phyloP scores from a whole-genome alignment of 257 asterid genomes.

The Solanum chilense region DNA sequence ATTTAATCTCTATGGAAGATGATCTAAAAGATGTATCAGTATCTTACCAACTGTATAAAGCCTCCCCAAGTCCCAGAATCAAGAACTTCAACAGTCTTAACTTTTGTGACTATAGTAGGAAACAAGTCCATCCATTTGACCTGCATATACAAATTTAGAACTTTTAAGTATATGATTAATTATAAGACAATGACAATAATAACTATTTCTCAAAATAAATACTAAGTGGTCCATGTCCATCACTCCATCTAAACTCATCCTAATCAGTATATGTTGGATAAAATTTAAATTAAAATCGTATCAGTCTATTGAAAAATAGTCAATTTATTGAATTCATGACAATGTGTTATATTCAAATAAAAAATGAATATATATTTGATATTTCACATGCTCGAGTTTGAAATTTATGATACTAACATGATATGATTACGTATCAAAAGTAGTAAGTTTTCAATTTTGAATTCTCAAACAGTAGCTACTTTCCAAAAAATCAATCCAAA shows the following conservation, averaged over 20 bases:
- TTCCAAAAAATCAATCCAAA: neutral
- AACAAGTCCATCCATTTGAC: constrained; percentile 52
- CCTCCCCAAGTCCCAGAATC: constrained; percentile 39
- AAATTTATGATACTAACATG: neutral
- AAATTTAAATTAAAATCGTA: neutral
- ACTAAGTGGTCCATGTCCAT: neutral
- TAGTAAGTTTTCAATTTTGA: neutral
- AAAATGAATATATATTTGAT: neutral
- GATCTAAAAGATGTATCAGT: neutral
- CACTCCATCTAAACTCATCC: neutral
- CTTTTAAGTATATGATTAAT: neutral
- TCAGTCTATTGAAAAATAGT: neutral
- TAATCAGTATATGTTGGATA: neutral
- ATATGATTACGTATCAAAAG: neutral
- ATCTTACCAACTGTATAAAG: constrained; percentile 12
- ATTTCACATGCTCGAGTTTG: neutral
- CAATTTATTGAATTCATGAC: neutral
- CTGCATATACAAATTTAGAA: constrained; percentile 14
- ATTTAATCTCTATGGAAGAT: neutral
- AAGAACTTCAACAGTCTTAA: constrained; percentile 31
- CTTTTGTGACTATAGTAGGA: constrained; percentile 43
- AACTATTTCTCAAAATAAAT: neutral
- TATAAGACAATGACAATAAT: neutral
- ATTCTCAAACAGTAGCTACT: neutral
- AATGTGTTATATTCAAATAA: neutral